Percentiles rank a stretch among this genome's conserved stretches.
Evolutionary conservation across 768 basidiomycete species (phyloP).

Genomic region (Auricularia sp.): DNA sequence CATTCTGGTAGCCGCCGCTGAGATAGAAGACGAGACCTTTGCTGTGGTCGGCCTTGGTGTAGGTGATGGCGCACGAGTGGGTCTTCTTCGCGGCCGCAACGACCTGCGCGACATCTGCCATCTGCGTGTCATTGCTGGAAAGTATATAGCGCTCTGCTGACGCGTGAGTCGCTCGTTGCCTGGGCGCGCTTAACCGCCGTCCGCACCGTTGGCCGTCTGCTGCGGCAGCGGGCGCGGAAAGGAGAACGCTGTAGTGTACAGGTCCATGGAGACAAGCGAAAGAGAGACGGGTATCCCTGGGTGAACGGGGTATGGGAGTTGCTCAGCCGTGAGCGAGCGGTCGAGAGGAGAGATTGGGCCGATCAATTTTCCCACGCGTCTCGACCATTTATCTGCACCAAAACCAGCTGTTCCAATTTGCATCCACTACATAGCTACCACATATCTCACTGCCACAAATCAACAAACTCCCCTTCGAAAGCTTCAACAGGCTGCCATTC

Average conservation of each 20-base stretch:
- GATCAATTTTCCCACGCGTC: background rate
- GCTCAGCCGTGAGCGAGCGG: background rate
- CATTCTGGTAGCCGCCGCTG: slow-evolving; percentile 85
- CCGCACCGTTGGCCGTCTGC: slow-evolving; percentile 13
- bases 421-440: background rate
- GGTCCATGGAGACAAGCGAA: slow-evolving; percentile 52
- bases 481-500: background rate
- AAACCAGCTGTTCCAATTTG: background rate
- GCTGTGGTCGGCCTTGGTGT: slow-evolving; percentile 60
- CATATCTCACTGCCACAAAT: background rate
- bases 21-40: slow-evolving; percentile 83
- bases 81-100: slow-evolving; percentile 68
- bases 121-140: slow-evolving; percentile 40
- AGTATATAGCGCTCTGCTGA: background rate
- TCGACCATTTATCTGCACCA: background rate
- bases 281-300: slow-evolving; percentile 4
- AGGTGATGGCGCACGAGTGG: slow-evolving; percentile 79
- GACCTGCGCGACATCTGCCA: slow-evolving; percentile 57
- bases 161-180: background rate
- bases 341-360: background rate
- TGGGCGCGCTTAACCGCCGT: too few relatives aligned
- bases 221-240: slow-evolving; percentile 71
- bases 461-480: background rate
- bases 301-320: slow-evolving; percentile 1
- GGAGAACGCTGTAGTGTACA: slow-evolving; percentile 91